Conservation (phyloP, 768 basidiomycete species). For the Suillus occidentalis region DNA sequence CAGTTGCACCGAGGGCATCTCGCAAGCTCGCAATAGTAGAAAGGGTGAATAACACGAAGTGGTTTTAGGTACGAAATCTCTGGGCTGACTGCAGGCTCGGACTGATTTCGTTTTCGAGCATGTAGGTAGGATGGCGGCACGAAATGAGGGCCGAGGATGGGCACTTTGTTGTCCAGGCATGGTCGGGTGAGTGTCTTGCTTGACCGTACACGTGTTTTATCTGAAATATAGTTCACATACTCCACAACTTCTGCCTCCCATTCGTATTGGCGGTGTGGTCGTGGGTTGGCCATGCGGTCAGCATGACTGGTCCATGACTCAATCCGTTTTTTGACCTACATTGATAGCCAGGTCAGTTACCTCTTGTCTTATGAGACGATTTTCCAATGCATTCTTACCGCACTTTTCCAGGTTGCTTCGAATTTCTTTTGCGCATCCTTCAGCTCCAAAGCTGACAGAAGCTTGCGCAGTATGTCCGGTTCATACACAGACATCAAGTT, state of each 20-base stretch:
- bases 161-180: no score
- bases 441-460: not conserved
- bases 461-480: not conserved
- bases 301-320: not conserved
- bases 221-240: slow-evolving; percentile 20
- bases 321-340: slow-evolving; percentile 2
- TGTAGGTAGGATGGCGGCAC: no score
- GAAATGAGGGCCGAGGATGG: no score
- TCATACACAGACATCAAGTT: not conserved
- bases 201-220: slow-evolving; percentile 2
- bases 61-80: no score
- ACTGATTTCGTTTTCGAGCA: no score
- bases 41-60: no score
- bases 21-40: no score
- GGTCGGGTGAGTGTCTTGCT: not conserved
- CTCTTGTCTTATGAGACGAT: no score
- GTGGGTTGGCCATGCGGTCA: not conserved
- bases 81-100: no score
- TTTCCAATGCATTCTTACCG: not conserved
- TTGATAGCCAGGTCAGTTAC: no score
- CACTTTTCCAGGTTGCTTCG: not conserved
- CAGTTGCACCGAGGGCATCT: no score
- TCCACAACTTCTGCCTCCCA: slow-evolving; percentile 23
- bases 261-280: slow-evolving; percentile 13
- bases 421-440: not conserved